These are phyloP conservation scores for Cardamine chenopodiifolia DNA, from an alignment of 345 rosid genomes.

Conservation along the genomic window DNA sequence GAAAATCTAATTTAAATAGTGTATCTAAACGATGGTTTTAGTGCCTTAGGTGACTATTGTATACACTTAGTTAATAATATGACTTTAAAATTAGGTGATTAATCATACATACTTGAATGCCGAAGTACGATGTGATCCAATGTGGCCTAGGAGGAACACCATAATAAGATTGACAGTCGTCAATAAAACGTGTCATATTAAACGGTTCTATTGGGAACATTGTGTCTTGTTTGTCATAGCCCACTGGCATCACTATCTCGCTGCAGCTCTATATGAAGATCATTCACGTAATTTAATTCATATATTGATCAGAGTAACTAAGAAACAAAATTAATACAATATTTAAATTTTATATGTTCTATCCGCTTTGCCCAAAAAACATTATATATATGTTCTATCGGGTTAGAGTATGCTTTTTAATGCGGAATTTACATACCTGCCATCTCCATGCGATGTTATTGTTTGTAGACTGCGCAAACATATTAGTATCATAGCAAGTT, in stretches of 20 bases:
- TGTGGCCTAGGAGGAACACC: constrained; percentile 72
- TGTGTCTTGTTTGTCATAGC: constrained; percentile 45
- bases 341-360: neutral
- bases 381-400: neutral
- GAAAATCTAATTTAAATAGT: neutral
- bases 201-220: constrained; percentile 66
- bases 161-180: constrained; percentile 47
- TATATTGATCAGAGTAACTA: neutral
- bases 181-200: constrained; percentile 43
- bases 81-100: neutral
- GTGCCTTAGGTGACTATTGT: neutral
- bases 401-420: neutral
- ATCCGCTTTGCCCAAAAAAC: too few species aligned
- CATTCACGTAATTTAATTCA: neutral
- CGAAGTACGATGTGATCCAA: constrained; percentile 67
- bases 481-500: constrained; percentile 35
- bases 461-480: constrained; percentile 18
- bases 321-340: neutral
- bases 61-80: neutral
- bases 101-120: constrained; percentile 44
- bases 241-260: constrained; percentile 70
- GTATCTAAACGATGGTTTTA: neutral
- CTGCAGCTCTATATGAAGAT: constrained; percentile 52
- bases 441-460: constrained; percentile 47
- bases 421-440: constrained; percentile 41